phyloP scores from a whole-genome alignment of 176 grass and related monocot species.

The Zea luxurians region DNA sequence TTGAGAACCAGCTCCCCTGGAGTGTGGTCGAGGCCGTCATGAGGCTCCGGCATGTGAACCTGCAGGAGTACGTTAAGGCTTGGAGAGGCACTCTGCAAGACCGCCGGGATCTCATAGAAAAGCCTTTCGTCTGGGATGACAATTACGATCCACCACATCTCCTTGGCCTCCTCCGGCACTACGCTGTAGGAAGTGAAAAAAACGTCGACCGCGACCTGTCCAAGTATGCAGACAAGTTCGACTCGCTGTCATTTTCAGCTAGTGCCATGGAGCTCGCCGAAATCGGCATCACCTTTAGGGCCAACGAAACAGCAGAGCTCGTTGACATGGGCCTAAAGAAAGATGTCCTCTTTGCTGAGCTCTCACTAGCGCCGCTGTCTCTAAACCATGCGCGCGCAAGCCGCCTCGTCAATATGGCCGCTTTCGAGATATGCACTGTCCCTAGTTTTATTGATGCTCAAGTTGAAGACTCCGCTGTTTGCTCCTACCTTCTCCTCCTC shows the following conservation, averaged over 20 bases:
- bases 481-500: neutral
- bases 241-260: neutral
- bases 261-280: neutral
- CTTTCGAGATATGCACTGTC: neutral
- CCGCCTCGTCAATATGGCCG: neutral
- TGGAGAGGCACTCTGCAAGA: no score
- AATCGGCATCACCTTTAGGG: neutral
- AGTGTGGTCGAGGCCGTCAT: neutral
- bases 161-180: neutral
- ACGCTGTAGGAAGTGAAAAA: neutral
- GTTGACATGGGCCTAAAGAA: neutral
- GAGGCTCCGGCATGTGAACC: neutral
- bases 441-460: neutral
- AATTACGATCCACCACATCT: neutral
- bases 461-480: neutral
- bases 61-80: accelerated
- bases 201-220: accelerated
- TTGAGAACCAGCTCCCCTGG: constrained; percentile 27
- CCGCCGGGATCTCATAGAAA: no score
- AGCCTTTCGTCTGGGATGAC: no score
- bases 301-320: neutral
- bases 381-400: neutral
- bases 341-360: neutral
- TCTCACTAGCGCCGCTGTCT: neutral
- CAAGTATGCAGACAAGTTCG: accelerated